Base-by-base conservation (phyloP, 306 rosid genomes). In the Potentilla sterilis region DNA sequence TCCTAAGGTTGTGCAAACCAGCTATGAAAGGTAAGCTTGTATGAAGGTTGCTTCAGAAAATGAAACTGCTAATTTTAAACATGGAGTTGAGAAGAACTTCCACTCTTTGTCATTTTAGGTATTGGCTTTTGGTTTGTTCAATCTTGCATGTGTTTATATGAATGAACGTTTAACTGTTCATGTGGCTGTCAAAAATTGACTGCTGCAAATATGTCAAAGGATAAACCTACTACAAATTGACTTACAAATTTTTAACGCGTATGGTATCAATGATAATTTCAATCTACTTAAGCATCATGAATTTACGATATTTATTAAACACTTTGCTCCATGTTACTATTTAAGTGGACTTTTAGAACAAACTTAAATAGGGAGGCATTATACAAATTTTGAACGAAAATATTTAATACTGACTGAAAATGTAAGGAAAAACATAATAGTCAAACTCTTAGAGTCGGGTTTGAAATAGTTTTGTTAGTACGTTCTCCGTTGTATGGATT, bases 1-100 rank as follows among this genome's bases (percentile, higher is more conserved):
- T 6, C 65, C 38, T 59, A 12, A 59, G 69, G 28, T 44, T 69
- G 41, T 41, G 80, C 7, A 77, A 57, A 44, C 69, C 69, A 59
- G 64, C 71, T 48, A 28, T 47, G 3, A 9, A 46, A 34, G 24
- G 67, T 12, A 21, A 59, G 40, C 40, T 7, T 47, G 4, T 8
- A 21, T 21, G 54, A 68, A 47, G 64, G 70, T 68, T 61, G 67
- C 83, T 49, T 41, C 16, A 15, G 49, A 41, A 35, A 37, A 22
- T 19, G 49, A 66, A 37, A 40, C 49, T 37, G 4, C 48, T 15
- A 40, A 74, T 58, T 42, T 58, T 9, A 32, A 73, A 73, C 68
- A 24, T 41, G 77, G 28, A 42, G 21, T 42, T 40, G 38, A 58
- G 69, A 41, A 43, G 19, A 61, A 16, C 57, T 44, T 24, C 77